phyloP scores from a whole-genome alignment of 2,329 filamentous ascomycete genomes.

The Scytalidium sp. region DNA sequence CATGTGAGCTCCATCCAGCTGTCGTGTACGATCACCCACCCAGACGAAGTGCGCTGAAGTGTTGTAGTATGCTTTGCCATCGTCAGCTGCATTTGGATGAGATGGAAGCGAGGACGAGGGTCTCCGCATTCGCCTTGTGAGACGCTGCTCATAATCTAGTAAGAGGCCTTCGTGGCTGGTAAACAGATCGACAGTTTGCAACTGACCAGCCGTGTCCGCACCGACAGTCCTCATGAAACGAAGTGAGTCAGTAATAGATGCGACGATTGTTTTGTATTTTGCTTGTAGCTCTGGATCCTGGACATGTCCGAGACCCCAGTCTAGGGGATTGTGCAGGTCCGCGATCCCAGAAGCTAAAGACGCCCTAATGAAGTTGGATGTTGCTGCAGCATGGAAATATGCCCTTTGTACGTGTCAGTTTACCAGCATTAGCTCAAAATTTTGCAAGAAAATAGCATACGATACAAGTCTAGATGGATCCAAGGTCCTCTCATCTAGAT shows the following conservation, averaged over 20 bases:
- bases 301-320: slow-evolving; percentile 94
- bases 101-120: slow-evolving; percentile 37
- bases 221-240: slow-evolving; percentile 95
- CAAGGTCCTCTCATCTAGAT: slow-evolving; percentile 69
- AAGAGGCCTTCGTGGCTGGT: slow-evolving; percentile 94
- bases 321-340: slow-evolving; percentile 86
- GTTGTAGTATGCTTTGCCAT: slow-evolving; percentile 70
- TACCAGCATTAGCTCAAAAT: background rate
- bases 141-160: slow-evolving; percentile 87
- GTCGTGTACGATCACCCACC: slow-evolving; percentile 95
- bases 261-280: slow-evolving; percentile 83
- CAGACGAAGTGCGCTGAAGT: slow-evolving; percentile 96
- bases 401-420: slow-evolving; percentile 50
- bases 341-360: slow-evolving; percentile 85
- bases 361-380: slow-evolving; percentile 87
- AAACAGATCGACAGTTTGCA: slow-evolving; percentile 91
- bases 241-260: slow-evolving; percentile 83
- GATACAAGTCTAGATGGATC: slow-evolving; percentile 81
- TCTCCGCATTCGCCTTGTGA: slow-evolving; percentile 74
- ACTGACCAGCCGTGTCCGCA: slow-evolving; percentile 76
- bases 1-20: slow-evolving; percentile 89
- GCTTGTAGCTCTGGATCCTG: slow-evolving; percentile 77
- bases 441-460: slow-evolving; percentile 33
- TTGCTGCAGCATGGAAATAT: slow-evolving; percentile 94
- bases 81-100: slow-evolving; percentile 20